These are phyloP conservation scores for Ganoderma meredithae DNA, from an alignment of 1,284 basidiomycete species.

Conservation along the genomic window DNA sequence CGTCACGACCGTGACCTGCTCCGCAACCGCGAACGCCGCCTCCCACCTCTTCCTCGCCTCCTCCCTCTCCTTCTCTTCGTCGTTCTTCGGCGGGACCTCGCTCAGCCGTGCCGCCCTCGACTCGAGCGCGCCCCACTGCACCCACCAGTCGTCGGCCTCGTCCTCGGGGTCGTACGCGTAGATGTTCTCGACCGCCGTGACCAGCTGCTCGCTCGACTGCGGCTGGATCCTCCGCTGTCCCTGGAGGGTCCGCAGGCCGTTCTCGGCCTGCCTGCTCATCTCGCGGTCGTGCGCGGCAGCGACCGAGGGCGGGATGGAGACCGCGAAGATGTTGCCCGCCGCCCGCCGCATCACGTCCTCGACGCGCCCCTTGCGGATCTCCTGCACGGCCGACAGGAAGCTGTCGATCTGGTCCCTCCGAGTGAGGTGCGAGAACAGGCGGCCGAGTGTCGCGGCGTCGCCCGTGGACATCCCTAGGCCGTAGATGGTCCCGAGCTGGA, in stretches of 20 bases:
- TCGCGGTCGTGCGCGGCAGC: constrained; percentile 26
- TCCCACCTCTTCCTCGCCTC: neutral
- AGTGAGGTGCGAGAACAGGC: constrained; percentile 61
- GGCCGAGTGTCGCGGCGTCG: constrained; percentile 65
- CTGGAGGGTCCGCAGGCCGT: constrained; percentile 8
- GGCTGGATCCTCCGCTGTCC: constrained; percentile 11
- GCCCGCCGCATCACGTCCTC: constrained; percentile 29
- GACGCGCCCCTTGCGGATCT: constrained; percentile 45
- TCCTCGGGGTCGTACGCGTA: constrained; percentile 47
- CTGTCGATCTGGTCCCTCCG: constrained; percentile 55
- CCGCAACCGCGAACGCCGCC: neutral
- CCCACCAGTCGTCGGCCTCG: constrained; percentile 48
- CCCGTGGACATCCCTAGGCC: constrained; percentile 58
- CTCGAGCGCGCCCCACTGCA: constrained; percentile 42
- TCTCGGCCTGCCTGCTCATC: constrained; percentile 18
- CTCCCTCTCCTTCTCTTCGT: neutral
- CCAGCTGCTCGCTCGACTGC: constrained; percentile 27
- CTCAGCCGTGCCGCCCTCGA: neutral
- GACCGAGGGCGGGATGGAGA: constrained; percentile 32
- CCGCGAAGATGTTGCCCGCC: constrained; percentile 32
- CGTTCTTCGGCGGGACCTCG: neutral
- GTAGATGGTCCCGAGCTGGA: constrained; percentile 62
- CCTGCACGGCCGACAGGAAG: constrained; percentile 60
- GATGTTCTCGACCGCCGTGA: constrained; percentile 29
- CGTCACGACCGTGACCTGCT: constrained; percentile 5